Percentiles rank a stretch among this genome's conserved stretches.
phyloP scores from a whole-genome alignment of 2,329 filamentous ascomycete species.

The Colletotrichum musicola region DNA sequence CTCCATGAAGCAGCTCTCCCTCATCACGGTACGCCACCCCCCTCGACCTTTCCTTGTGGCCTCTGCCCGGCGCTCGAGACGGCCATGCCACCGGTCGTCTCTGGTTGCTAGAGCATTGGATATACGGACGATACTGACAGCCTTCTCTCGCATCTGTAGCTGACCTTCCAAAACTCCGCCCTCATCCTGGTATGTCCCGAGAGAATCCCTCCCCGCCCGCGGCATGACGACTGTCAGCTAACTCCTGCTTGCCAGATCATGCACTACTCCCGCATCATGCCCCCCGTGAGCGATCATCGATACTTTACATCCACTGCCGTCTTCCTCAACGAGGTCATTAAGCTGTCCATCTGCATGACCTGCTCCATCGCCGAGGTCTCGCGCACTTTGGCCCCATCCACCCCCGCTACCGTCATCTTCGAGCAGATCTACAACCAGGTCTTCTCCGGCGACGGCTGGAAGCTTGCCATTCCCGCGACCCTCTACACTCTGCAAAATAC shows the following conservation, averaged over 20 bases:
- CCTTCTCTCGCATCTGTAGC: constrained; percentile 58
- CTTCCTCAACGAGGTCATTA: constrained; percentile 92
- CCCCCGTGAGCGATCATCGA: constrained; percentile 82
- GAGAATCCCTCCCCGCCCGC: neutral
- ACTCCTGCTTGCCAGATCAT: constrained; percentile 71
- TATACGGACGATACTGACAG: constrained; percentile 32
- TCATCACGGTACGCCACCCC: constrained; percentile 50
- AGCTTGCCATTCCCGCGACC: constrained; percentile 87
- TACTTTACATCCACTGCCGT: constrained; percentile 96
- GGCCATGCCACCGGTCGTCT: neutral
- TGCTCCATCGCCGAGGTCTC: constrained; percentile 92
- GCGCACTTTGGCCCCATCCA: constrained; percentile 79
- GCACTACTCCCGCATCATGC: constrained; percentile 96
- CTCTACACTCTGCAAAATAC: constrained; percentile 94
- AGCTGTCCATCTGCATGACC: constrained; percentile 86
- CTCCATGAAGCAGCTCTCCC: constrained; percentile 76
- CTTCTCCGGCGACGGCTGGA: constrained; percentile 94
- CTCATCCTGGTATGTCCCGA: constrained; percentile 71
- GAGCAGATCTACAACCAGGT: constrained; percentile 83
- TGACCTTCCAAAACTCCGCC: constrained; percentile 83
- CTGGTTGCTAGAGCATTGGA: no score
- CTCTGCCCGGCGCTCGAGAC: neutral
- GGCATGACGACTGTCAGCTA: neutral
- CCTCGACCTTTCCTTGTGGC: neutral
- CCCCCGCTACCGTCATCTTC: constrained; percentile 84